Evolutionary conservation across 2,329 filamentous ascomycete species (phyloP), one percentile per base, ranked within the genome.

Genomic region (Knufia petricola): DNA sequence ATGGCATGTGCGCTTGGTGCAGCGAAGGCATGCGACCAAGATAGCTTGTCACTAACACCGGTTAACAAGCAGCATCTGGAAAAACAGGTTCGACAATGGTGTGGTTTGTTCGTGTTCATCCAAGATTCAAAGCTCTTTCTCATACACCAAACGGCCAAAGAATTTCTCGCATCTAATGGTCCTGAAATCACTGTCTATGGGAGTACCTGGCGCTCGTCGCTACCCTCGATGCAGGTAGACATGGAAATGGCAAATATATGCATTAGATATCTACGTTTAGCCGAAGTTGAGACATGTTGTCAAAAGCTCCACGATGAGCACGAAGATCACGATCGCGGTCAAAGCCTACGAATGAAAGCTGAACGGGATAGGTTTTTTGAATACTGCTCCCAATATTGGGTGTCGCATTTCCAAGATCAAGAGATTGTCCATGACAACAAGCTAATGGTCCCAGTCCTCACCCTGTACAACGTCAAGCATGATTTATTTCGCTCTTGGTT

Each of bases 131-230:
- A 39, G 21, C 49, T 63, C 19, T 60, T 55, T 46, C 50, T 62
- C 19, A 54, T 63, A 26, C 61, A 62, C 44, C 57, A 64, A 43
- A 63, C 61, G 10, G 60, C 60, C 13, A 56, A 50, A 39, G 59
- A 63, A 42, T 64, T 62, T 51, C 50, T 63, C 20, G 13, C 49
- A 19, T 13, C 30, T 7, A 10, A 12, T n/a, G 9, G 44, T 15
- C 19, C 34, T 32, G 19, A 52, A 57, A 23, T 47, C 53, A 28
- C 3, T 24, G 2, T 7, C 10, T 2, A 3, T 12, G 7, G 8
- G 6, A 7, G 15, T n/a, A 21, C 4, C 10, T 45, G 42, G 42
- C 21, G n/a, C 10, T 20, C 10, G n/a, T 45, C 32, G 15, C 32
- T 36, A n/a, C 8, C 15, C 32, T 32, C 3, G 20, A 31, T 7